Evolutionary conservation across 805 yeast genomes (phyloP).

Genomic region (Candida stauntonica): DNA sequence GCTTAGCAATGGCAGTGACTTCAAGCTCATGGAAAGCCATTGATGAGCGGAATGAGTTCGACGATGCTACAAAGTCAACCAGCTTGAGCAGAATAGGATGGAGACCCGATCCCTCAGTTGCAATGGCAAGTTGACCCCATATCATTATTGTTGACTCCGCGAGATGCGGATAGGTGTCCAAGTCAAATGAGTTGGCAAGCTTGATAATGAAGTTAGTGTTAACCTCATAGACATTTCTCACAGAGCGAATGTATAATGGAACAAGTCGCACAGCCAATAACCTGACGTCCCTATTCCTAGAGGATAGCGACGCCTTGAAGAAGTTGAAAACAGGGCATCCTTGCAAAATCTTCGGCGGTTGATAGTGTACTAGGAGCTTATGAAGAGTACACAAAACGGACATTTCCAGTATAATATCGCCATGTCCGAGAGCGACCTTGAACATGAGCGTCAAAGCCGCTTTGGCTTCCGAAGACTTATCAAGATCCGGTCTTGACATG

Average conservation of each 20-base stretch:
- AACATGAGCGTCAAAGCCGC: constrained; percentile 2
- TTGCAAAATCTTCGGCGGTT: constrained; percentile 39
- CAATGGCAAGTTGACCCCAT: constrained; percentile 61
- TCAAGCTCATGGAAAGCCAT: constrained; percentile 63
- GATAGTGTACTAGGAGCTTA: constrained; percentile 48
- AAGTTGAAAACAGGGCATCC: constrained; percentile 35
- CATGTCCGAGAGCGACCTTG: neutral
- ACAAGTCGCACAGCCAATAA: constrained; percentile 46
- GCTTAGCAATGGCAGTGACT: constrained; percentile 50
- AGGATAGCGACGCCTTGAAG: constrained; percentile 35
- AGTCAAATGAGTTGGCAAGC: constrained; percentile 38
- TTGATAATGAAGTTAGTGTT: constrained; percentile 43
- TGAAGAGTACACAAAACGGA: constrained; percentile 42
- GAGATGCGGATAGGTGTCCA: constrained; percentile 35
- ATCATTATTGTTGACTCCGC: constrained; percentile 58
- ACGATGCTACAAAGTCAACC: constrained; percentile 60
- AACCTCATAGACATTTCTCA: constrained; percentile 36
- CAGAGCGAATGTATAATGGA: constrained; percentile 44
- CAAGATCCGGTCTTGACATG: constrained; percentile 29
- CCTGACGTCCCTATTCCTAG: constrained; percentile 52
- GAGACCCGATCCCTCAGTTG: constrained; percentile 62
- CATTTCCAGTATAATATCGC: constrained; percentile 32
- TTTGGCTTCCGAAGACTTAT: constrained; percentile 5
- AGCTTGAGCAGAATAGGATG: constrained; percentile 63
- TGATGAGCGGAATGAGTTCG: constrained; percentile 60